Base-by-base conservation (phyloP, 2,329 filamentous ascomycete genomes). In the Xylaria sp. region DNA sequence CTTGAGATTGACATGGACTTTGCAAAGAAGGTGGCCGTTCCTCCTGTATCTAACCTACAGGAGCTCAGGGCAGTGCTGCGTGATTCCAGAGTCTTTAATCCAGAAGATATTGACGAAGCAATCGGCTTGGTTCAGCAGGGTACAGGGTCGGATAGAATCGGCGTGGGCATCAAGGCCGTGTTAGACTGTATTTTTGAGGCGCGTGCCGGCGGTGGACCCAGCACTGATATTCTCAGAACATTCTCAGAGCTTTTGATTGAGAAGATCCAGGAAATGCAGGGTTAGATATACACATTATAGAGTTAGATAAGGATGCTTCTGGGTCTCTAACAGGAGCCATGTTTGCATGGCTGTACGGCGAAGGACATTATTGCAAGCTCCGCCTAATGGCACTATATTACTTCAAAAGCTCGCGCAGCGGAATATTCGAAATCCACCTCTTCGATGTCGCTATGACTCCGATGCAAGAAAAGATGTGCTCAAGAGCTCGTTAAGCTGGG, bases 1-100 rank as follows among this genome's bases (percentile, higher is more conserved):
- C 67, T 72, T 20, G 69, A 72, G 51, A 72, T 72, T 25, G 69
- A 72, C 34, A 66, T 63, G 69, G 69, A 72, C 15, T 72, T 72
- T 39, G 69, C 69, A 9, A 72, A 72, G 64, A 72, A 70, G 41
- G 69, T 72, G 31, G 69, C 69, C 12, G 60, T 72, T 48, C 69
- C 69, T 34, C 57, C 69, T 25, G 67, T 72, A 15, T 12, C 69
- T 7, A 63, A 57, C 31, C 7, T 67, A 5, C 56, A 66, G 37
- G 69, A 67, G 31, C 69, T 72, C 31, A 65, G 59, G 20, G 55
- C 46, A 31, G 56, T 72, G 18, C 23, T 72, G 28, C 69, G 57
- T 12, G 63, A 69, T 5, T 72, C 67, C 2, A 69, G 62, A 39
- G 58, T 69, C 23, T 72, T 72, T 50, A 65, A 57, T 64, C 69